These are phyloP conservation scores for Auricularia cornea DNA, from an alignment of 768 basidiomycete species.

Conservation along the genomic window DNA sequence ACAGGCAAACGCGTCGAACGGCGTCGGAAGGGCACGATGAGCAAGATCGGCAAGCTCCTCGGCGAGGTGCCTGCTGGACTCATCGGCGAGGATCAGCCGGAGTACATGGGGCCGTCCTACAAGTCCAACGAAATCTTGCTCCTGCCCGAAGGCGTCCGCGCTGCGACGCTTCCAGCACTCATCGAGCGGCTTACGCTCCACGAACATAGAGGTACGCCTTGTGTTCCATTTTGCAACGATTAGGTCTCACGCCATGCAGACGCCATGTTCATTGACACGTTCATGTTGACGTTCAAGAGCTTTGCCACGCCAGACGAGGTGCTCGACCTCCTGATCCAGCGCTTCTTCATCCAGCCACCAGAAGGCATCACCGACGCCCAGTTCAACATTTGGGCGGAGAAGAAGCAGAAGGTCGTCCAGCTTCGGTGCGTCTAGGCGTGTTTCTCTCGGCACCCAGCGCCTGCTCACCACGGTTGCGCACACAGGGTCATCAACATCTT, in stretches of 20 bases:
- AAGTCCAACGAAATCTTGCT: constrained; percentile 73
- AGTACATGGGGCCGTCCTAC: constrained; percentile 82
- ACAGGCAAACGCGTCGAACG: neutral
- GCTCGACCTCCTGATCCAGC: constrained; percentile 68
- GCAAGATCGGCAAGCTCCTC: constrained; percentile 61
- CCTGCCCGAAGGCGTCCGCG: constrained; percentile 79
- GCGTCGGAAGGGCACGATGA: constrained; percentile 8
- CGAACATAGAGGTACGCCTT: constrained; percentile 63
- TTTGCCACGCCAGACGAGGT: constrained; percentile 81
- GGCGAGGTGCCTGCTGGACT: constrained; percentile 48
- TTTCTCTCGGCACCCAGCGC: neutral
- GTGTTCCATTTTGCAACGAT: neutral
- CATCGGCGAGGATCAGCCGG: constrained; percentile 46
- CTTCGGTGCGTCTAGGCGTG: constrained; percentile 58
- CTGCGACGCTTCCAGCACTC: constrained; percentile 77
- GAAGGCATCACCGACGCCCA: constrained; percentile 53
- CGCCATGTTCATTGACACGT: constrained; percentile 74
- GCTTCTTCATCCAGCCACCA: constrained; percentile 78
- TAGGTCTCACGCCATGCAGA: constrained; percentile 34
- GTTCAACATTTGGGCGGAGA: constrained; percentile 66
- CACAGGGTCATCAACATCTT: constrained; percentile 87
- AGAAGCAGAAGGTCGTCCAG: constrained; percentile 83
- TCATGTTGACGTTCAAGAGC: constrained; percentile 93
- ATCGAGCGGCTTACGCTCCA: constrained; percentile 89
- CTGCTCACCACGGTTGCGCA: constrained; percentile 2